Base-by-base conservation (phyloP, 768 basidiomycete genomes). In the Brasilioporus rufonigricans region DNA sequence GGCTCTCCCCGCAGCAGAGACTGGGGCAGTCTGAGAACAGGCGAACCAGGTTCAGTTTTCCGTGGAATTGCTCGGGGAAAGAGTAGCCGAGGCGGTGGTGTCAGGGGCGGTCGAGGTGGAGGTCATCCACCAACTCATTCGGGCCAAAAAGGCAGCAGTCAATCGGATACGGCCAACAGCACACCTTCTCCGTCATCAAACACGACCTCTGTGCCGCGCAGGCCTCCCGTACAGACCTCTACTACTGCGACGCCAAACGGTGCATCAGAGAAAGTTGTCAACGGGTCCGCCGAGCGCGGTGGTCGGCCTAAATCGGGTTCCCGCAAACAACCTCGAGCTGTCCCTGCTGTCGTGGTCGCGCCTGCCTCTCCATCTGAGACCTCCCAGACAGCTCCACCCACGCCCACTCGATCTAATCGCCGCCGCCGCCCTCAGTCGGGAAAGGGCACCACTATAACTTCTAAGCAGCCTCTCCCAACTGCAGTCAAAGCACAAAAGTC, bases 21-120 rank as follows among this genome's bases (percentile, higher is more conserved):
- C 56, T 81, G 82, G 81, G 68, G 63, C 40, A 73, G 9, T 48
- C 26, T 52, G 40, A 67, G 73, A 46, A 62, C 70, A n/a, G 74
- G 72, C 46, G 83, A 82, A 44, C 72, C 76, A 47, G 79, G 76
- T 8, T 73, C 77, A 32, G 74, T 80, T 32, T 80, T 80, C 59
- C 76, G 71, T 61, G 78, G 79, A 43, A 64, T 76, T 29, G 68
- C 71, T 59, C 74, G 69, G 41, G 64, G 65, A 51, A 69, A 76
- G 57, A 69, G 73, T 49, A 65, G 75, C 24, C 71, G 76, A 51
- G 72, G 75, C 32, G 55, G 56, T 39, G 27, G 64, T 52, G 44
- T 46, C 31, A 66, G 55, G 52, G 61, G 65, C 4, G 55, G 64
- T 44, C 70, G 70, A 35, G 59, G 62, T 50, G 58, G 64, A 27